Evolutionary conservation across 345 rosid species (phyloP).

Genomic region (Eucalyptus marginata): DNA sequence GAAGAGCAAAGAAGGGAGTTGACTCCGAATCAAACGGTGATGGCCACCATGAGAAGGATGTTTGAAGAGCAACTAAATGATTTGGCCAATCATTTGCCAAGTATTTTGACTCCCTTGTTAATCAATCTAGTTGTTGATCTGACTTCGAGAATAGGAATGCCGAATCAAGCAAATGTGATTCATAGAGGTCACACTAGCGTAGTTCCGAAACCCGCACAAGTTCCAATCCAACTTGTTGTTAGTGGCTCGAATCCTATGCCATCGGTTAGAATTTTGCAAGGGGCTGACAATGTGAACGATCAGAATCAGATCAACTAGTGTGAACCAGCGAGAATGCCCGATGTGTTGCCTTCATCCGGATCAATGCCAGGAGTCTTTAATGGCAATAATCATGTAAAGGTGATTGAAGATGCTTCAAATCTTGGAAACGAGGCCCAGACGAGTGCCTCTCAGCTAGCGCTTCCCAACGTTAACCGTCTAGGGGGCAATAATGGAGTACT

Average conservation of each 20-base stretch:
- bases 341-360: rapidly evolving
- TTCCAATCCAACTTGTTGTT: too few relatives aligned
- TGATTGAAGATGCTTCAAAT: too few relatives aligned
- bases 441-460: rapidly evolving
- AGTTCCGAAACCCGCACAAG: rapidly evolving
- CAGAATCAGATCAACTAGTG: rapidly evolving
- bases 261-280: rapidly evolving
- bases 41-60: too few relatives aligned
- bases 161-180: too few relatives aligned
- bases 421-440: too few relatives aligned
- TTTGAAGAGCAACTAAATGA: too few relatives aligned
- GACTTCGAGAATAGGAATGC: rapidly evolving
- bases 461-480: rapidly evolving
- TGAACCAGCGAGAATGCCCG: too few relatives aligned
- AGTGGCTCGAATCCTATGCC: rapidly evolving
- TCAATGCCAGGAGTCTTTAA: rapidly evolving
- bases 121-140: too few relatives aligned
- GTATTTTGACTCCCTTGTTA: too few relatives aligned
- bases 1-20: too few relatives aligned
- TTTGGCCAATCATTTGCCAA: too few relatives aligned
- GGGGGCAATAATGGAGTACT: rapidly evolving
- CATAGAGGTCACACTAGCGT: rapidly evolving
- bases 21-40: rapidly evolving
- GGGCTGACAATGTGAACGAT: too few relatives aligned
- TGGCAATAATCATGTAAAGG: rapidly evolving